Evolutionary conservation across 176 grass and related monocot species (phyloP), one percentile per base, ranked within the genome.

Genomic region (Thalia dealbata): DNA sequence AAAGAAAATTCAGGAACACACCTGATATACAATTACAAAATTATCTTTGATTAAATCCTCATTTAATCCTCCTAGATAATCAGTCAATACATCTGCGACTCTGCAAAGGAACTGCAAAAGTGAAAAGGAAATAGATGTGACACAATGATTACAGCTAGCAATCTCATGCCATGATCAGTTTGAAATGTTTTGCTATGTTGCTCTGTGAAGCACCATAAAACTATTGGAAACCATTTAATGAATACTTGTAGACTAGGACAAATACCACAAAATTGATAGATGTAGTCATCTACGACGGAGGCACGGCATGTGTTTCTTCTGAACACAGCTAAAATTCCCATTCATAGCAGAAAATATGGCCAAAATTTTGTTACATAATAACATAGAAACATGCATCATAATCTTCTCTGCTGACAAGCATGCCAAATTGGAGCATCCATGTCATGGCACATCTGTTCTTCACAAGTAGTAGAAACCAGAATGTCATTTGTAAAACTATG

Each of bases 11-110:
- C 59, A 54, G 76, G 54, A 51, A 76, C 2, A 74, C 61, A 92
- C 87, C 87, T 97, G 82, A 78, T 97, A 97, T 45, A 97, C 93
- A 81, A 97, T 82, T 73, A 97, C 85, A 15, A 97, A 97, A 80
- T 97, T 97, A 71, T 92, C 93, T 78, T 97, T 97, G 24, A 97
- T 82, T 58, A 86, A 81, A 44, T 97, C 93, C 78, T 97, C 93
- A 75, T 92, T 88, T 61, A 97, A 63, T 75, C 78, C 82, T 52
- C 93, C 89, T 54, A 97, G 87, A 68, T 97, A 92, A 73, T 90
- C 84, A 42, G 82, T 84, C 79, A 97, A 80, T 65, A 97, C 83
- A 82, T 92, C 89, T 35, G 87, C 89, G 16, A 92, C 75, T 10
- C 93, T 84, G 63, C 84, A 84, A 76, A 97, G 93, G 62, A 97